phyloP scores from a whole-genome alignment of 169 alveolate species.

The Eimeria zaria region DNA sequence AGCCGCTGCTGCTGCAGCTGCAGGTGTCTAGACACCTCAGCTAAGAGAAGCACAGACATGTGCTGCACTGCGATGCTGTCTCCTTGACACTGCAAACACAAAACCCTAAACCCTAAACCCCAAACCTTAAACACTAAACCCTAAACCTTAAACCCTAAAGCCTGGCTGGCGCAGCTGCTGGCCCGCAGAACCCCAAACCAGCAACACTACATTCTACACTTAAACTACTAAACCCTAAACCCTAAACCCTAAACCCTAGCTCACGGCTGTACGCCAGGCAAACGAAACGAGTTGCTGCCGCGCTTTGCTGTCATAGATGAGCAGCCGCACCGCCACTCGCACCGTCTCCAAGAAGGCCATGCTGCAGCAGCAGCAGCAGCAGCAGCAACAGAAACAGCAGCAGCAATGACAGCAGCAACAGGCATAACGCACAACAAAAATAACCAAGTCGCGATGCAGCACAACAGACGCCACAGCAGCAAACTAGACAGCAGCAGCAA shows the following conservation, averaged over 20 bases:
- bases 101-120: slow-evolving; percentile 19
- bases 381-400: too few relatives aligned
- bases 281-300: slow-evolving; percentile 33
- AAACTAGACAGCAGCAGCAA: neutral
- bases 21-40: slow-evolving; percentile 62
- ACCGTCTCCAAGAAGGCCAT: slow-evolving; percentile 49
- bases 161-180: neutral
- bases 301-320: slow-evolving; percentile 15
- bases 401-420: too few relatives aligned
- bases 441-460: neutral
- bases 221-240: neutral
- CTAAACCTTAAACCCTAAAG: neutral
- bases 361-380: slow-evolving; percentile 64
- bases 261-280: slow-evolving; percentile 56
- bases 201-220: neutral
- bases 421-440: too few relatives aligned
- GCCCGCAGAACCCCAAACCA: neutral
- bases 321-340: slow-evolving; percentile 49
- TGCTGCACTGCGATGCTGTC: slow-evolving; percentile 80
- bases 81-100: neutral
- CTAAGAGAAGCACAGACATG: slow-evolving; percentile 73
- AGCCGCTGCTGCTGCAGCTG: slow-evolving; percentile 52
- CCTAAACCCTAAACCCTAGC: too few relatives aligned
- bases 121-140: slow-evolving; percentile 13
- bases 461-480: neutral